phyloP scores from a whole-genome alignment of 148 eudicot species.

The Hydrangea macrophylla region DNA sequence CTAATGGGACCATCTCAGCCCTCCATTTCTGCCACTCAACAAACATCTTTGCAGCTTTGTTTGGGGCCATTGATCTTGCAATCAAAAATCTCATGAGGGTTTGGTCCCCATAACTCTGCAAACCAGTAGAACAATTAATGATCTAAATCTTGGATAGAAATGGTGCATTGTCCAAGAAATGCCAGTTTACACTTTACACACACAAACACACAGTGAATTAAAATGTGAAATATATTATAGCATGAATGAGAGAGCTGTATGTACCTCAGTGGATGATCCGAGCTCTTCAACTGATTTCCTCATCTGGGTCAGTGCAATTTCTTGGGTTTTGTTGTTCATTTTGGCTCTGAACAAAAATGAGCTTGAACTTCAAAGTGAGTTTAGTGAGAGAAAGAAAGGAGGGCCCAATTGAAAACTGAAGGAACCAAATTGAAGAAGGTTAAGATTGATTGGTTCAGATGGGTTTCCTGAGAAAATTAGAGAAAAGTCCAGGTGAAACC shows the following conservation, averaged over 20 bases:
- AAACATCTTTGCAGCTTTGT: conserved; percentile 60
- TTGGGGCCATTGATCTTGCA: conserved; percentile 53
- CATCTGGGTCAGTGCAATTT: conserved; percentile 31
- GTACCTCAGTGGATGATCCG: conserved; percentile 36
- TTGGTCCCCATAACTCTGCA: conserved; percentile 35
- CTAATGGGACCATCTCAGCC: conserved; percentile 36
- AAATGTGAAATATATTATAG: too few relatives aligned
- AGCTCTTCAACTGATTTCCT: conserved; percentile 32
- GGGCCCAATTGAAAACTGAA: too few relatives aligned
- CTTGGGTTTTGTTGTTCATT: conserved; percentile 26
- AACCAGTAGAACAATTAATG: too few relatives aligned
- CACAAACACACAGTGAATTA: too few relatives aligned
- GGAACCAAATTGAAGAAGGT: background rate
- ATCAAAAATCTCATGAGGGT: conserved; percentile 51
- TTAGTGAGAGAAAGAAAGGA: background rate
- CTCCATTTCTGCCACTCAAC: conserved; percentile 62
- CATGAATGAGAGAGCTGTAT: too few relatives aligned
- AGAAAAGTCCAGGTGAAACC: too few relatives aligned
- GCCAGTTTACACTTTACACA: background rate
- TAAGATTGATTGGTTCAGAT: background rate
- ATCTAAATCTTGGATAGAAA: background rate
- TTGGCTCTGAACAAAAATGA: background rate
- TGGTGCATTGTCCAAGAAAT: background rate
- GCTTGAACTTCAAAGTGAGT: too few relatives aligned
- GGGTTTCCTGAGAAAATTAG: background rate